Conservation (phyloP, 345 rosid genomes). For the Gynandropsis gynandra region DNA sequence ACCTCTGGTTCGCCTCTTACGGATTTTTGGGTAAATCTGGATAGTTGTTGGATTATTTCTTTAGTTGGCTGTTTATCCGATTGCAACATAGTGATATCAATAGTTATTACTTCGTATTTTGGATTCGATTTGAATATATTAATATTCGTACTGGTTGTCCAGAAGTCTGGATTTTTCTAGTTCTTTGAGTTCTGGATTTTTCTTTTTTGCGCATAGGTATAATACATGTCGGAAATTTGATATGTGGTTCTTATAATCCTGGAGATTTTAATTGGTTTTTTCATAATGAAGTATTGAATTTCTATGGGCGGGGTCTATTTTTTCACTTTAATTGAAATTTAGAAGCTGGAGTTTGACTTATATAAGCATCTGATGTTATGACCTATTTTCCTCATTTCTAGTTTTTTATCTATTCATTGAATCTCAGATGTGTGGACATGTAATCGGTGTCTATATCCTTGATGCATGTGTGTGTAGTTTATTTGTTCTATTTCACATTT, state of each 20-base stretch:
- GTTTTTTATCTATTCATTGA: too few relatives aligned
- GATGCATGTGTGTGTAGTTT: not conserved
- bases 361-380: not conserved
- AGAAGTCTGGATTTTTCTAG: slow-evolving; percentile 10
- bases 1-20: slow-evolving; percentile 14
- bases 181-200: slow-evolving; percentile 15
- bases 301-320: slow-evolving; percentile 1
- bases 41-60: not conserved
- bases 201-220: slow-evolving; percentile 9
- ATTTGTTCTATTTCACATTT: slow-evolving; percentile 10
- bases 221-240: slow-evolving; percentile 4
- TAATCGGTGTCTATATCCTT: slow-evolving; percentile 8
- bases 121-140: slow-evolving; percentile 3
- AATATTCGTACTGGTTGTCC: slow-evolving; percentile 28
- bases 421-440: not conserved
- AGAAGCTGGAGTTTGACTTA: slow-evolving; percentile 3
- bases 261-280: slow-evolving; percentile 2
- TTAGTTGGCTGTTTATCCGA: not conserved
- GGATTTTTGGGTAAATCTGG: slow-evolving; percentile 22
- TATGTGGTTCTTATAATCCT: slow-evolving; percentile 8
- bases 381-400: not conserved
- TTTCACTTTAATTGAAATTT: not conserved
- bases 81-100: slow-evolving; percentile 16
- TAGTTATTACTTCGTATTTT: not conserved
- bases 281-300: not conserved